Base-by-base conservation (phyloP, 169 alveolate genomes). In the Plasmodium falciparum region DNA sequence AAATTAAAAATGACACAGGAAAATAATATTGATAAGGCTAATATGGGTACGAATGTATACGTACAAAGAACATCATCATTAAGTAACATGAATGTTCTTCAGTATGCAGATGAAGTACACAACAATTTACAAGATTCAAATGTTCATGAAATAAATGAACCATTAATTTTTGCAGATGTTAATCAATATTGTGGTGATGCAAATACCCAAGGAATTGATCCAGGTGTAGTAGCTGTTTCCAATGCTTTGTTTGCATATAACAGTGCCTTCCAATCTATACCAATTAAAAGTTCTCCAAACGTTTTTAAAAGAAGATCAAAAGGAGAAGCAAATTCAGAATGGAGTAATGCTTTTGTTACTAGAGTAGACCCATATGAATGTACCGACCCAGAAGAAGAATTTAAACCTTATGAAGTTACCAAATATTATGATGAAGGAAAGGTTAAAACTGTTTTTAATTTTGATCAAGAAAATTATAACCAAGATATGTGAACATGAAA, bases 301-400 rank as follows among this genome's bases (percentile, higher is more conserved):
- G 94, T 95, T 15, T 91, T 95, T 52, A 59, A 97, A 17, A 85
- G 97, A 45, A 86, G 95, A 39, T 49, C 80, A 26, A 93, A 78
- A 67, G 97, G 97, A 17, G 97, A 95, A 86, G 73, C 93, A 22
- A 74, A 67, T 43, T 90, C 94, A 43, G 97, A 95, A 70, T 95
- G 97, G 97, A 90, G 96, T 54, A 95, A 95, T 69, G 97, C 97
- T 45, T 95, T 95, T 63, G 90, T 80, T 29, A 88, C 93, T 15
- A 70, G 93, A 33, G 83, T 89, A 17, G 95, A 93, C 74, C 93
- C 93, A 5, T 93, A 93, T 59, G 94, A 89, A 50, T 89, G 94
- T 49, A 56, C 65, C 8, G 74, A 75, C 7, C 90, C 92, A 11
- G 93, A 89, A 43, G 95, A 93, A 47, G 71, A 88, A 17, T 88